Percentiles rank a stretch among this genome's conserved stretches.
Evolutionary conservation across 1,139 yeast genomes (phyloP).

Genomic region (Scheffersomyces parashehatae): DNA sequence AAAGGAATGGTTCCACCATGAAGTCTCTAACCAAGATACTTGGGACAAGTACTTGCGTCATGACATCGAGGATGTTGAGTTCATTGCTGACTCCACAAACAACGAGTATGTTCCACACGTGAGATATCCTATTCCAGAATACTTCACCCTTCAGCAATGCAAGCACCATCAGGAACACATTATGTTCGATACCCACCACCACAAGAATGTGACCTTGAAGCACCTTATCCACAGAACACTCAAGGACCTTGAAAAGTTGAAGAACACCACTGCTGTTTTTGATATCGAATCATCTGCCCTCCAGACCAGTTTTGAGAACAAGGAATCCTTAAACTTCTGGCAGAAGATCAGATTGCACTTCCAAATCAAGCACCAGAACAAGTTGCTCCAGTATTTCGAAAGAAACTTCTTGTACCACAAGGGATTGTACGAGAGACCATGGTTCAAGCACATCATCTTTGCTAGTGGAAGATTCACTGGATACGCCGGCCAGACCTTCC

Average conservation of each 20-base stretch:
- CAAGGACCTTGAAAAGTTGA: conserved; percentile 26
- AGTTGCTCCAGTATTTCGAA: conserved; percentile 56
- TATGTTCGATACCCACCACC: conserved; percentile 11
- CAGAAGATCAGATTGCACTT: conserved; percentile 40
- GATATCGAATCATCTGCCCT: conserved; percentile 38
- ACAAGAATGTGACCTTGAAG: conserved; percentile 26
- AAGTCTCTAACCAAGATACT: conserved; percentile 10
- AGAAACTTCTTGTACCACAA: conserved; percentile 60
- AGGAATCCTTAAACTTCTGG: conserved; percentile 37
- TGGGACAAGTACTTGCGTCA: conserved; percentile 18
- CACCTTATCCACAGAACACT: conserved; percentile 28
- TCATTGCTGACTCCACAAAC: not conserved
- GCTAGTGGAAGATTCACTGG: conserved; percentile 88
- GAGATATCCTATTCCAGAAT: conserved; percentile 27
- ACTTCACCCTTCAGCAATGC: conserved; percentile 17
- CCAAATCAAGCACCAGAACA: conserved; percentile 40
- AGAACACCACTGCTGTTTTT: conserved; percentile 29
- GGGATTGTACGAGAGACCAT: conserved; percentile 69
- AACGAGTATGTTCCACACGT: conserved; percentile 12
- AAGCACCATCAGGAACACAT: conserved; percentile 15
- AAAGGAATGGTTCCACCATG: conserved; percentile 15
- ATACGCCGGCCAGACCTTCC: conserved; percentile 79
- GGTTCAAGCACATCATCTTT: conserved; percentile 84
- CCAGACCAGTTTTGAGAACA: conserved; percentile 36
- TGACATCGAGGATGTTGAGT: conserved; percentile 9